Conservation (phyloP, 208 protist genomes). For the Leishmania arabica region DNA sequence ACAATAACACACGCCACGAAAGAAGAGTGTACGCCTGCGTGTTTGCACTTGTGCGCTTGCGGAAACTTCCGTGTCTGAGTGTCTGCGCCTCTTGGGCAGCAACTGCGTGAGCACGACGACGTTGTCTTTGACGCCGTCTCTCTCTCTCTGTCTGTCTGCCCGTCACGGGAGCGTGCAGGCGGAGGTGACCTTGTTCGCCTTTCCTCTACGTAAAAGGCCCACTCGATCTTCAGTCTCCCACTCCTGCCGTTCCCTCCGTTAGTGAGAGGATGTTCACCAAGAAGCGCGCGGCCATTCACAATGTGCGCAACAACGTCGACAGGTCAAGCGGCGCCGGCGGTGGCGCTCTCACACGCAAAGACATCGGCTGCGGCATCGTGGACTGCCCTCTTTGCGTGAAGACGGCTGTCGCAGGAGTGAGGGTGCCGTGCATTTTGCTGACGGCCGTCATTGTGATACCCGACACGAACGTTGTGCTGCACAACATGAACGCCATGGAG, state of each 20-base stretch:
- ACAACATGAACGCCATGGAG: constrained; percentile 93
- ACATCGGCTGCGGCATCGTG: constrained; percentile 79
- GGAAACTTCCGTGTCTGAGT: not conserved
- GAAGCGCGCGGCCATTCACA: constrained; percentile 58
- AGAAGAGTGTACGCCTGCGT: not conserved
- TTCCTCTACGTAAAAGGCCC: not conserved
- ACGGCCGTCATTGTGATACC: constrained; percentile 65
- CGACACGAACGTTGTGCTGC: constrained; percentile 92
- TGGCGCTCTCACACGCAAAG: constrained; percentile 64
- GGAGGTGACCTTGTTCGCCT: not conserved
- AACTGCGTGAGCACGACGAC: not conserved
- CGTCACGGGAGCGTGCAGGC: not conserved
- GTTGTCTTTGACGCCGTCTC: not conserved
- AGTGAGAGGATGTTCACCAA: constrained; percentile 71
- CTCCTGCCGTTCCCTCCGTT: not conserved
- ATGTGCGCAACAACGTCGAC: constrained; percentile 36
- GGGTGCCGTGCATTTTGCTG: constrained; percentile 31
- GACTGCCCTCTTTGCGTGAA: constrained; percentile 56
- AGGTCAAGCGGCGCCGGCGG: constrained; percentile 12
- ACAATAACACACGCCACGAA: no score
- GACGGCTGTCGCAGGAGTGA: constrained; percentile 29
- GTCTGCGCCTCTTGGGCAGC: not conserved
- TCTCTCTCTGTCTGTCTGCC: not conserved
- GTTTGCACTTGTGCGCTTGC: not conserved
- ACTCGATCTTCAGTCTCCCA: not conserved